Base-by-base conservation (phyloP, 768 basidiomycete species). In the Boletus pseudo-olivaceus region DNA sequence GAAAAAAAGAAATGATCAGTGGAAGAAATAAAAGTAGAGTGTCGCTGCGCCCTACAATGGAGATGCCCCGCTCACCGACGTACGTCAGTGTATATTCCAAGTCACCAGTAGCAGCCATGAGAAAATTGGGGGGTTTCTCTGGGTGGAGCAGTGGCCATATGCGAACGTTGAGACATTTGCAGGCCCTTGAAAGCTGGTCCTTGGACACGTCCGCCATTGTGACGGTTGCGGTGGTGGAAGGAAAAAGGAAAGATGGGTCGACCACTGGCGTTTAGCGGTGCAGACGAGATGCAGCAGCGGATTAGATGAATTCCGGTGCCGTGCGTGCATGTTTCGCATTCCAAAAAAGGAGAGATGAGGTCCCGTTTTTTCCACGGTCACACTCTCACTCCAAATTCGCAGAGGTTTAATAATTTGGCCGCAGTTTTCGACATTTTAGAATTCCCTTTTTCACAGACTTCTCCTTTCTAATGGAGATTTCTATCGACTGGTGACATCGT, bases 111-210 rank as follows among this genome's bases (percentile, higher is more conserved):
- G 53, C 29, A 14, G 52, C 46, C 47, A 67, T 62, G 66, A 73
- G 70, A 68, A 73, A 72, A 56, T 67, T 63, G 54, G 73, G 64
- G 12, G 74, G 72, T n/a, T 72, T 59, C 37, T 47, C 56, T 23
- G 53, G 19, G 4, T 47, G 47, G 5, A 70, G 72, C 27, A 68
- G 68, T 9, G 76, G 66, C 41, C 68, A 72, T 56, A 89, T 78
- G 57, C 79, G 81, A 43, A 90, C 76, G 64, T 90, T 90, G 54
- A 90, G 80, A 62, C 88, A 90, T 65, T 73, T 78, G 69, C 88
- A 90, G 51, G 87, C 76, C 71, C 78, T 82, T 34, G 57, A 57
- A 45, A 55, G 55, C 23, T 19, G 37, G 53, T 60, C 58, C 23
- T 56, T 53, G 56, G 50, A 54, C 44, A 53, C 39, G 33, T 66